Percentiles rank a stretch among this genome's conserved stretches.
Evolutionary conservation across 2,329 filamentous ascomycete genomes (phyloP).

Genomic region (Dactylellina drechsleri): DNA sequence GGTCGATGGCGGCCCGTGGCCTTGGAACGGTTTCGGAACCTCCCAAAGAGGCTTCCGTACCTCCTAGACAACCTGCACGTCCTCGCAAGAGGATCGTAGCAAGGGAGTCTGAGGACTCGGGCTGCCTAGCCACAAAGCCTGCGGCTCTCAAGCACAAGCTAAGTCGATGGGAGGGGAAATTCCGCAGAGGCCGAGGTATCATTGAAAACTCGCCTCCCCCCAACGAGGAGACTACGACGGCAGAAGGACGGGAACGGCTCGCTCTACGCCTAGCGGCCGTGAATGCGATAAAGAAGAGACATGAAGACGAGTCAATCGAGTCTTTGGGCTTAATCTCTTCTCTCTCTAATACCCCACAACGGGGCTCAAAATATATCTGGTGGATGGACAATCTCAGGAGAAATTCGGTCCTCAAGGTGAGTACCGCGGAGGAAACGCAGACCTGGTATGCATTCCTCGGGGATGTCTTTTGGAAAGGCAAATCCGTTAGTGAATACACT

Average conservation of each 20-base stretch:
- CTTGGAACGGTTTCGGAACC: background rate
- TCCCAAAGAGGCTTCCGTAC: background rate
- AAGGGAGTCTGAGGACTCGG: background rate
- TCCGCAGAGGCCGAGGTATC: background rate
- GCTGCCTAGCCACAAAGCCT: background rate
- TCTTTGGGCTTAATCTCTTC: background rate
- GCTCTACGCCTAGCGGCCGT: background rate
- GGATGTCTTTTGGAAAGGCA: background rate
- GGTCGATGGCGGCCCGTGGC: background rate
- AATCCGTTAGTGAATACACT: background rate
- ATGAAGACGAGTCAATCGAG: background rate
- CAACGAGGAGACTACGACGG: background rate
- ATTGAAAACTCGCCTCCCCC: background rate
- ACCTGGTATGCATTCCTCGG: background rate
- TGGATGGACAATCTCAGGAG: background rate
- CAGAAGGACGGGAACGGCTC: background rate
- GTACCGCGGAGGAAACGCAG: background rate
- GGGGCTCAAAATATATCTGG: slow-evolving; percentile 2
- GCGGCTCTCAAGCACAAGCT: background rate
- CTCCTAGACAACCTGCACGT: background rate
- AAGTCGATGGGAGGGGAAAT: background rate
- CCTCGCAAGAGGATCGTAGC: background rate
- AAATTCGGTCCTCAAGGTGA: background rate
- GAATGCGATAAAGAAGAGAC: background rate
- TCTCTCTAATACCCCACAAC: background rate